Evolutionary conservation across 345 rosid genomes (phyloP).

Genomic region (Garcia nutans): DNA sequence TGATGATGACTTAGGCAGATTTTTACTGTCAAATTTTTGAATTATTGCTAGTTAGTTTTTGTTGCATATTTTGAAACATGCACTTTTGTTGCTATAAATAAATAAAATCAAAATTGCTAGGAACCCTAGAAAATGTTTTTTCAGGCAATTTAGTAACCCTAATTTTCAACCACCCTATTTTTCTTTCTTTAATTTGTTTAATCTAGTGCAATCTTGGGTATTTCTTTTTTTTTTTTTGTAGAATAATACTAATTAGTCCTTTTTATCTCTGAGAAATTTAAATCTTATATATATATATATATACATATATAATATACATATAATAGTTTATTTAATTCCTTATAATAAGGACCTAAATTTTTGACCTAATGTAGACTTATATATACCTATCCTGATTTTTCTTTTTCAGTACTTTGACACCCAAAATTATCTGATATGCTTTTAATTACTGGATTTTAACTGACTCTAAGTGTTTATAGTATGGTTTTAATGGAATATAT

Average conservation of each 20-base stretch:
- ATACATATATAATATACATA: no score
- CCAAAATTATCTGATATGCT: not conserved
- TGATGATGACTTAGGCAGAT: conserved; percentile 31
- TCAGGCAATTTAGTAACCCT: conserved; percentile 36
- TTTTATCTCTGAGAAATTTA: conserved; percentile 22
- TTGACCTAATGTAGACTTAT: conserved; percentile 27
- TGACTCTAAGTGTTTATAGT: not conserved
- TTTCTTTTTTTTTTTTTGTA: conserved; percentile 6
- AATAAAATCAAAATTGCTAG: conserved; percentile 38
- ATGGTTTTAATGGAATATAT: no score
- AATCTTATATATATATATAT: conserved; percentile 7
- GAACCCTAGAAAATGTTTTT: conserved; percentile 37
- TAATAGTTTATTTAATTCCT: conserved; percentile 14
- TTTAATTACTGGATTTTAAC: not conserved
- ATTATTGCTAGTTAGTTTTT: conserved; percentile 19
- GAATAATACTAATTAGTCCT: conserved; percentile 12
- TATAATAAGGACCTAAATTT: conserved; percentile 23
- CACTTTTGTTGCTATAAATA: conserved; percentile 46
- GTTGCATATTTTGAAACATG: conserved; percentile 38
- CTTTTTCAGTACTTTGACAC: conserved; percentile 5
- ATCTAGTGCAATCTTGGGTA: conserved; percentile 32
- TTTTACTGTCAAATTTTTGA: conserved; percentile 33
- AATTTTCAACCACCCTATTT: conserved; percentile 18
- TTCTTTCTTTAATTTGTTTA: conserved; percentile 19
- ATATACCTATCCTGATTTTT: not conserved